Evolutionary conservation across 108 stramenopile genomes (phyloP), one percentile per base, ranked within the genome.

Genomic region (Nitzschia sp.): DNA sequence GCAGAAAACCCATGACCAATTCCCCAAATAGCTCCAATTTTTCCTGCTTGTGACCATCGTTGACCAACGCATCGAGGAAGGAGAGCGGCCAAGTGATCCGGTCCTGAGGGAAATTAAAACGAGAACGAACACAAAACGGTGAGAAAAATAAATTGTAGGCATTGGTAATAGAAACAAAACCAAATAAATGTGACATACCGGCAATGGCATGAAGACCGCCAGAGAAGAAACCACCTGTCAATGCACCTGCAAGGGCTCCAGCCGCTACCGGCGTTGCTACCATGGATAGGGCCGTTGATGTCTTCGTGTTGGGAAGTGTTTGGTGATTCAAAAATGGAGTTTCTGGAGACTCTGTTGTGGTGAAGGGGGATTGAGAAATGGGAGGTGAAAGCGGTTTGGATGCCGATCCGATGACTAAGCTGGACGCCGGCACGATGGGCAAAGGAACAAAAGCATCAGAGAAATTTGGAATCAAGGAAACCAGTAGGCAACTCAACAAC

Each of bases 161-260:
- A 51, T 51, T n/a, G 26, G 21, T 39, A 37, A 48, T 26, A 51
- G 46, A 22, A 63, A 12, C 46, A 44, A 39, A 48, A 10, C 1
- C 22, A n/a, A 17, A 34, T 52, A 6, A 17, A 2, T 6, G 6
- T 48, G 46, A 67, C 84, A 57, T 71, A 79, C 97, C 95, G n/a
- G 95, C 93, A 69, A 97, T 92, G 41, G 96, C 95, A 69, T 98
- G 97, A 51, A 98, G 77, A 14, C 88, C 92, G 9, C 97, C 97
- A 15, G 94, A 76, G 41, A 97, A 80, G 50, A 96, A 52, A 9
- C 97, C 97, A 7, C 93, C 95, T 8, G 89, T 77, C 41, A 91
- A 61, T 42, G 78, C 75, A 20, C 86, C 86, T 7, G 89, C 67
- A 62, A 93, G 69, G 17, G 86, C 87, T 40, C 81, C 80, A 7